Base-by-base conservation (phyloP, 805 yeast genomes). In the Barnettozyma pratensis region DNA sequence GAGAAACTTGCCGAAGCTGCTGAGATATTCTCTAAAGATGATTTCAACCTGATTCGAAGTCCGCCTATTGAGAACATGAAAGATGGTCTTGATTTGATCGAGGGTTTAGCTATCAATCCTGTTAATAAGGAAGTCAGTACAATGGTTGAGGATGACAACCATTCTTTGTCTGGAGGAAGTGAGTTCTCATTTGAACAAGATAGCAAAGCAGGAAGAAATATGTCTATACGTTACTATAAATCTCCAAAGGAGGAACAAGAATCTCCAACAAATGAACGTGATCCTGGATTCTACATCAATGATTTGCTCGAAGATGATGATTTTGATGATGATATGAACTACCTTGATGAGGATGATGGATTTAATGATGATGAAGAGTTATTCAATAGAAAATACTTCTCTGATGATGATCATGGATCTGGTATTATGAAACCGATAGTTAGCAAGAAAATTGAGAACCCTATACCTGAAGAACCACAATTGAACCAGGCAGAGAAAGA, bases 201-300 rank as follows among this genome's bases (percentile, higher is more conserved):
- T 14, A 65, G 62, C 1, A 54, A 64, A 7, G 70, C 75, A n/a
- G 80, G 79, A 4, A 66, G 85, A 51, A 77, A 78, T 46, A 66
- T 76, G 1, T 79, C 84, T 0, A 71, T 75, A 26, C 74, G 76
- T 49, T 79, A 79, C 58, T 79, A 80, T 58, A 75, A 75, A 46
- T 56, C 60, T 4, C 55, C 53, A 4, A 43, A 48, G 5, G 59
- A 66, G 41, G 51, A 54, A 1, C 50, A 53, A 3, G 39, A 42
- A 7, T 54, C 52, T 6, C 49, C 50, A 14, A 38, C 41, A 7
- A 47, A 44, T 1, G 45, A 57, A 25, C 63, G 65, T 3, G 53
- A 54, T 11, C 62, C 58, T 11, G 67, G 67, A 9, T 63, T 67
- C 30, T 73, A 72, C 37, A 54, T 72, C 12, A 68, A 71, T 54